Conservation (phyloP, 352 stramenopile species). For the Phytophthora pseudosyringae region DNA sequence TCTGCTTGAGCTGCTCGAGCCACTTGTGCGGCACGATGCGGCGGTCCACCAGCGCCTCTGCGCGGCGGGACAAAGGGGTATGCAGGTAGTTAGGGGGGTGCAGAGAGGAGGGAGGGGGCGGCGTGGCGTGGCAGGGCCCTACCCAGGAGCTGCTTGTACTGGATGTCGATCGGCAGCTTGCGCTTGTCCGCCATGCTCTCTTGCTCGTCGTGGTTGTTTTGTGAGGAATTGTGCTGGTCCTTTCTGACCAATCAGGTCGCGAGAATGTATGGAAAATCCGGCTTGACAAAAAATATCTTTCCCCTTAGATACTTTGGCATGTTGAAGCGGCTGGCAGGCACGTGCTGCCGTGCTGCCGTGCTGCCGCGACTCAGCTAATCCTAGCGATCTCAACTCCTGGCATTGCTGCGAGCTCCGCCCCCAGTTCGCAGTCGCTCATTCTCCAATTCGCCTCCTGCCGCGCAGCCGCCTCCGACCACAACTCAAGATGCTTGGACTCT, state of each 20-base stretch:
- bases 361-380: neutral
- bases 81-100: neutral
- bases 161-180: slow-evolving; percentile 79
- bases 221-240: neutral
- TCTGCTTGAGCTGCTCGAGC: slow-evolving; percentile 68
- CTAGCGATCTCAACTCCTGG: slow-evolving; percentile 13
- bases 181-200: slow-evolving; percentile 59
- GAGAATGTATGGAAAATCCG: slow-evolving; percentile 2
- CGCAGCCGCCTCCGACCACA: slow-evolving; percentile 25
- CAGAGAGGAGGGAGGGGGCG: neutral
- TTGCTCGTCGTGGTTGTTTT: neutral
- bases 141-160: slow-evolving; percentile 84
- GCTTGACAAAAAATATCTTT: slow-evolving; percentile 11
- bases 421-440: slow-evolving; percentile 33
- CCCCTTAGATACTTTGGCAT: slow-evolving; percentile 24
- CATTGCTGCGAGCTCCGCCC: slow-evolving; percentile 1
- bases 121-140: slow-evolving; percentile 2
- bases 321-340: slow-evolving; percentile 18
- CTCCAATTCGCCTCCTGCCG: slow-evolving; percentile 34
- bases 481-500: slow-evolving; percentile 65
- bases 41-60: slow-evolving; percentile 77
- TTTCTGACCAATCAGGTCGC: slow-evolving; percentile 24
- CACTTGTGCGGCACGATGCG: slow-evolving; percentile 76
- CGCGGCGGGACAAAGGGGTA: neutral
- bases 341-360: slow-evolving; percentile 1